Evolutionary conservation across 129 eudicot genomes (phyloP).

Genomic region (Silybum marianum): DNA sequence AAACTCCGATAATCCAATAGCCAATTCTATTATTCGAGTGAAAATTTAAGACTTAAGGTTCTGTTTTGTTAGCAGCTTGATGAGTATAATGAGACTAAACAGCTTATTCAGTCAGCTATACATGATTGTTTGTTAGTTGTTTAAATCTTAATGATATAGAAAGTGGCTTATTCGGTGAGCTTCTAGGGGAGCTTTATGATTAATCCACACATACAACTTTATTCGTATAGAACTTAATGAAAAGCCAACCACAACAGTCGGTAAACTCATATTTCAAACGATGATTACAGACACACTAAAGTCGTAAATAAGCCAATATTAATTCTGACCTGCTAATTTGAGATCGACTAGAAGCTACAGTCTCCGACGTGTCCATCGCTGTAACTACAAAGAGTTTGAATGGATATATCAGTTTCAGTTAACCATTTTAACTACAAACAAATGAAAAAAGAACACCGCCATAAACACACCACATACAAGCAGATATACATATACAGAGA

Average conservation of each 20-base stretch:
- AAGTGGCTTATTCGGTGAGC: too few species aligned
- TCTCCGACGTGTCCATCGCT: constrained; percentile 82
- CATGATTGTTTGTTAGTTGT: too few species aligned
- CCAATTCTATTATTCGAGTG: neutral
- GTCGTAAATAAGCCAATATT: neutral
- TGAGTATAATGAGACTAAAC: too few species aligned
- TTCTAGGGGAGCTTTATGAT: too few species aligned
- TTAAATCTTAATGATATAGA: too few species aligned
- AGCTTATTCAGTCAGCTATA: too few species aligned
- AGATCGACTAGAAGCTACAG: constrained; percentile 31
- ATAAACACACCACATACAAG: neutral
- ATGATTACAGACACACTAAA: neutral
- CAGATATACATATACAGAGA: neutral
- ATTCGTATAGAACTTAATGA: too few species aligned
- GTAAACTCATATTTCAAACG: neutral
- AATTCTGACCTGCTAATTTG: constrained; percentile 44
- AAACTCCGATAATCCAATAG: neutral
- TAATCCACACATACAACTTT: too few species aligned
- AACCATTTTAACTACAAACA: neutral
- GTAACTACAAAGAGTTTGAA: constrained; percentile 11
- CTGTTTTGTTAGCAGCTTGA: too few species aligned
- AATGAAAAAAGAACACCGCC: neutral
- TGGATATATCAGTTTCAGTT: neutral
- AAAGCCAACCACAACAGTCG: too few species aligned
- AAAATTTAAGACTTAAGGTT: neutral